phyloP scores from a whole-genome alignment of 1,139 yeast species.

The Magnusiomyces sp. region DNA sequence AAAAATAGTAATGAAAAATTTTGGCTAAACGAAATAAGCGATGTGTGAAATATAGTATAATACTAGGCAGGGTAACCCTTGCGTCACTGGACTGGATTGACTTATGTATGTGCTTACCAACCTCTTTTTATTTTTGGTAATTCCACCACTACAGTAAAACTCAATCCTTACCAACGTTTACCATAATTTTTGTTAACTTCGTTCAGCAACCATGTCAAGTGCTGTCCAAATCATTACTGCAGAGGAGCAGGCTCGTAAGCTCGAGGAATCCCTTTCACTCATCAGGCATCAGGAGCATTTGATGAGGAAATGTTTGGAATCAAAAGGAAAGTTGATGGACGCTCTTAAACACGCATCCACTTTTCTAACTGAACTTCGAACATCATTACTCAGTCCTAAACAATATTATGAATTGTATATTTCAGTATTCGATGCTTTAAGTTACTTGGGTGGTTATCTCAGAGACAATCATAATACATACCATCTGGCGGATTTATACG shows the following conservation, averaged over 20 bases:
- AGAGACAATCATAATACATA: conserved; percentile 61
- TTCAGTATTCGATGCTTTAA: conserved; percentile 75
- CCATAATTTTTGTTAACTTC: no score
- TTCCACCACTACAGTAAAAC: no score
- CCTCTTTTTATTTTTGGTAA: no score
- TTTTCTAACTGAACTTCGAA: conserved; percentile 72
- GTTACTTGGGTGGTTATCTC: conserved; percentile 55
- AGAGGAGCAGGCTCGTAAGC: conserved; percentile 17
- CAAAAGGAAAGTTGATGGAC: conserved; percentile 66
- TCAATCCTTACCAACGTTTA: no score
- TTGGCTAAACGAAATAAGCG: no score
- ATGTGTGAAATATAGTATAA: no score
- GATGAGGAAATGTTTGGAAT: conserved; percentile 71
- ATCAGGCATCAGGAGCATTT: conserved; percentile 63
- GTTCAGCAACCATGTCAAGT: conserved; percentile 10
- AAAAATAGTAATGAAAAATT: no score
- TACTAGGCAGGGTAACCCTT: no score
- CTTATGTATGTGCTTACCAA: no score
- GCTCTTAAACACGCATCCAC: conserved; percentile 84
- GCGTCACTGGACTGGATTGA: no score
- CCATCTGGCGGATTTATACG: conserved; percentile 84
- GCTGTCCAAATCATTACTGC: conserved; percentile 13
- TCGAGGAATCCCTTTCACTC: conserved; percentile 46
- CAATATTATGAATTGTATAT: conserved; percentile 91
- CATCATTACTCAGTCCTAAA: conserved; percentile 71